Percentiles rank a stretch among this genome's conserved stretches.
Conservation (phyloP, 2,329 filamentous ascomycete species). For the Cladophialophora exuberans region DNA sequence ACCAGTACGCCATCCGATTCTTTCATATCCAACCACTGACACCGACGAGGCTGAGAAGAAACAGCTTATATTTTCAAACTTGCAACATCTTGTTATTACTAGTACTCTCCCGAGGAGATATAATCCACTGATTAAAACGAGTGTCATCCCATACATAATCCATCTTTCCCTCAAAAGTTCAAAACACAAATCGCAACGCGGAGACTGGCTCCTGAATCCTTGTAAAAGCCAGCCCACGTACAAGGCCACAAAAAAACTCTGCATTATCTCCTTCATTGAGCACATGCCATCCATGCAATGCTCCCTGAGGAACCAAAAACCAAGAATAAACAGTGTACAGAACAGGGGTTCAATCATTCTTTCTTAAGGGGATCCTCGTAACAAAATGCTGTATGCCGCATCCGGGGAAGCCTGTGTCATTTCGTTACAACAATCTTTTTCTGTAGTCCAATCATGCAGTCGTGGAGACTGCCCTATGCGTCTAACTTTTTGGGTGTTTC, state of each 20-base stretch:
- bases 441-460: constrained; percentile 35
- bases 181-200: constrained; percentile 15
- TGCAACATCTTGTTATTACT: constrained; percentile 15
- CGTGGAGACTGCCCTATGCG: constrained; percentile 35
- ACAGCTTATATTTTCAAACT: background rate
- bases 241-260: constrained; percentile 3
- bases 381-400: constrained; percentile 31
- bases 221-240: constrained; percentile 15
- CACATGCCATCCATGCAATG: constrained; percentile 21
- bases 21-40: too few species aligned
- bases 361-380: constrained; percentile 21
- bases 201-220: constrained; percentile 21
- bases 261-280: constrained; percentile 10
- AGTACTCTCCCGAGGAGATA: constrained; percentile 10
- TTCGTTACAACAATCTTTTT: constrained; percentile 33
- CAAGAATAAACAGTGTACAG: constrained; percentile 28
- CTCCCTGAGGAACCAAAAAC: constrained; percentile 13
- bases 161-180: constrained; percentile 11
- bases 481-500: constrained; percentile 34
- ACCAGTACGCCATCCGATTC: too few species aligned
- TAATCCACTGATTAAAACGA: constrained; percentile 28
- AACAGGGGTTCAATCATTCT: constrained; percentile 29
- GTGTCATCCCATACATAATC: constrained; percentile 23
- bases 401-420: constrained; percentile 27
- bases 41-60: too few species aligned